A percentile compares a stretch with the other conserved stretches of the same genome.
Conservation (phyloP, 148 eudicot species). For the Nyssa sinensis region DNA sequence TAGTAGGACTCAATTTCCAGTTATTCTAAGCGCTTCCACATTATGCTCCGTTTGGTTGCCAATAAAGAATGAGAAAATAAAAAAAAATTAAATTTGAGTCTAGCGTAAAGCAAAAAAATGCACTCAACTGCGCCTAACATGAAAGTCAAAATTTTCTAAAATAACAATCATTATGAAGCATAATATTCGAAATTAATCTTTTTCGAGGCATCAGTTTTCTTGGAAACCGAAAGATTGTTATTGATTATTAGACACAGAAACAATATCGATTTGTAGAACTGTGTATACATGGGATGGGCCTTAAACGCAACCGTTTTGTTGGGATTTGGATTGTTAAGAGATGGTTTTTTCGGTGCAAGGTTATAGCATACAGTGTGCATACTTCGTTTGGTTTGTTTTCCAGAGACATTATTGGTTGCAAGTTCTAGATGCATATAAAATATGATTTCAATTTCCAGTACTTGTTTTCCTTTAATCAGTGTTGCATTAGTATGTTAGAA, state of each 20-base stretch:
- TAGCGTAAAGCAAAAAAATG: background rate
- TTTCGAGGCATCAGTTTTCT: too few relatives aligned
- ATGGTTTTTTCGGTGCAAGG: background rate
- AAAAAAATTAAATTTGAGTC: background rate
- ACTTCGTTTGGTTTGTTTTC: too few relatives aligned
- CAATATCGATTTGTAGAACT: too few relatives aligned
- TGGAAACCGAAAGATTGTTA: too few relatives aligned
- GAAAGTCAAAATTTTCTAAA: too few relatives aligned
- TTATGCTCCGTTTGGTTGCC: background rate
- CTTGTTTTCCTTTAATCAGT: too few relatives aligned
- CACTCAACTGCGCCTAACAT: too few relatives aligned
- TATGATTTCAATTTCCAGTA: too few relatives aligned
- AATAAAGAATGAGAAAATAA: background rate
- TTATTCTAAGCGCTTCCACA: background rate
- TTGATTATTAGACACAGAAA: background rate
- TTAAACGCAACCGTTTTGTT: background rate
- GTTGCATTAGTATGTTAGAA: background rate
- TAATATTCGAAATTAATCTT: too few relatives aligned
- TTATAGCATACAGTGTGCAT: too few relatives aligned
- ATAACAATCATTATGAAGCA: too few relatives aligned
- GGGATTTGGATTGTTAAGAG: background rate
- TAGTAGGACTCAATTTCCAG: background rate
- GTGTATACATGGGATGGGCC: background rate
- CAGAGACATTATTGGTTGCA: background rate
- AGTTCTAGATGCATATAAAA: background rate